Percentiles rank a stretch among this genome's conserved stretches.
Conservation (phyloP, 2,329 filamentous ascomycete genomes). For the Microdochium paspali region DNA sequence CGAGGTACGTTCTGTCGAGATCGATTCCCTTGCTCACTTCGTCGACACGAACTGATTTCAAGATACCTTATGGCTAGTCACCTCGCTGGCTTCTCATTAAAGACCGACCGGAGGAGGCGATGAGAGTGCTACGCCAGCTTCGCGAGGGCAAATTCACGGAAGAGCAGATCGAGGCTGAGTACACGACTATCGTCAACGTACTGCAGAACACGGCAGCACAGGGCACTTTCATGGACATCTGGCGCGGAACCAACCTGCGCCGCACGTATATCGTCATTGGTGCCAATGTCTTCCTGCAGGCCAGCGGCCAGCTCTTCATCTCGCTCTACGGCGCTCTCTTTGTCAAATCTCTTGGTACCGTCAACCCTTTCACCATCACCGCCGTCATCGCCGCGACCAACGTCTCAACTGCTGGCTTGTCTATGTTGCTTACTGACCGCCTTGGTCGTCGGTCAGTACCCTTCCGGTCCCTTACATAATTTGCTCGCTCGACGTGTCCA, state of each 20-base stretch:
- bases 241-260: not conserved
- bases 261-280: slow-evolving; percentile 4
- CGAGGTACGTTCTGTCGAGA: slow-evolving; percentile 8
- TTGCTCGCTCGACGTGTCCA: not conserved
- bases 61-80: not conserved
- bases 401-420: slow-evolving; percentile 7
- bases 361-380: slow-evolving; percentile 17
- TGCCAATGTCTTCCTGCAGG: slow-evolving; percentile 19
- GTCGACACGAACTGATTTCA: not conserved
- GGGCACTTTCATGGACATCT: slow-evolving; percentile 22
- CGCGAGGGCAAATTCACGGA: slow-evolving; percentile 12
- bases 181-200: slow-evolving; percentile 5
- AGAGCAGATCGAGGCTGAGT: slow-evolving; percentile 12
- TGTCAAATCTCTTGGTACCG: slow-evolving; percentile 14
- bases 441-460: slow-evolving; percentile 8
- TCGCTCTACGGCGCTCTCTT: slow-evolving; percentile 20
- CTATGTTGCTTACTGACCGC: slow-evolving; percentile 9
- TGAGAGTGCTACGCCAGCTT: slow-evolving; percentile 12
- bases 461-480: not conserved
- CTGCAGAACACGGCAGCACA: slow-evolving; percentile 22
- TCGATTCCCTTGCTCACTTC: too few species aligned
- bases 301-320: slow-evolving; percentile 18
- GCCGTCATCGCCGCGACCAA: slow-evolving; percentile 11
- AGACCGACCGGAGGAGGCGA: slow-evolving; percentile 17
- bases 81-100: slow-evolving; percentile 14